Conservation (phyloP, 441 rosid genomes). For the Euphorbia celastroides region DNA sequence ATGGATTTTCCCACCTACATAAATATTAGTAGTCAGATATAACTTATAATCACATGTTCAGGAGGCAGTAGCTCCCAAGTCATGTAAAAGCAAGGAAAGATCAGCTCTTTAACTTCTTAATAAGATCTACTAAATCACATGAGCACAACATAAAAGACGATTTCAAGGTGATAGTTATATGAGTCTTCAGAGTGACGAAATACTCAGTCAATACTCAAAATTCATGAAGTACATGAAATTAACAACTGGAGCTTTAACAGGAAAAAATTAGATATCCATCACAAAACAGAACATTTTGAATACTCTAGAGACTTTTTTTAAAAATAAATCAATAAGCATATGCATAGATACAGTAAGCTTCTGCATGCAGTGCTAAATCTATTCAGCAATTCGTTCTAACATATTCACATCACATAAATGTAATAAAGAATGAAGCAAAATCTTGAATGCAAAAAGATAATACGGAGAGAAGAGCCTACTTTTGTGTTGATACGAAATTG, state of each 20-base stretch:
- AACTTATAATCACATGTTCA: background rate
- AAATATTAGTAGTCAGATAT: background rate
- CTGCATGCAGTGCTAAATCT: no score
- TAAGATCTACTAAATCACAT: background rate
- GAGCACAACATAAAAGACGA: background rate
- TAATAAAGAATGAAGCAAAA: background rate
- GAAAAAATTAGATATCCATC: background rate
- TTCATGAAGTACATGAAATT: background rate
- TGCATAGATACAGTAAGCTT: background rate
- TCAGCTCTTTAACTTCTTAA: background rate
- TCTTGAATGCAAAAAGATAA: background rate
- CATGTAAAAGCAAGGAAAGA: background rate
- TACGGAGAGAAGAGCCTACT: conserved; percentile 34
- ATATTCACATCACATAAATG: background rate
- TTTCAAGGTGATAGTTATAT: background rate
- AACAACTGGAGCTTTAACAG: background rate
- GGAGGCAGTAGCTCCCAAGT: background rate
- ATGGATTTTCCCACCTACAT: conserved; percentile 96
- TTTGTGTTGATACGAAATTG: conserved; percentile 81
- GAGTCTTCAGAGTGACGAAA: background rate
- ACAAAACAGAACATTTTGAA: background rate
- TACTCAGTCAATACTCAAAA: background rate
- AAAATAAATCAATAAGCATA: background rate
- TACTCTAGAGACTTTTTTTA: background rate
- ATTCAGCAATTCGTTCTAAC: background rate